phyloP scores from a whole-genome alignment of 2,329 filamentous ascomycete genomes.

The Alternaria sp. region DNA sequence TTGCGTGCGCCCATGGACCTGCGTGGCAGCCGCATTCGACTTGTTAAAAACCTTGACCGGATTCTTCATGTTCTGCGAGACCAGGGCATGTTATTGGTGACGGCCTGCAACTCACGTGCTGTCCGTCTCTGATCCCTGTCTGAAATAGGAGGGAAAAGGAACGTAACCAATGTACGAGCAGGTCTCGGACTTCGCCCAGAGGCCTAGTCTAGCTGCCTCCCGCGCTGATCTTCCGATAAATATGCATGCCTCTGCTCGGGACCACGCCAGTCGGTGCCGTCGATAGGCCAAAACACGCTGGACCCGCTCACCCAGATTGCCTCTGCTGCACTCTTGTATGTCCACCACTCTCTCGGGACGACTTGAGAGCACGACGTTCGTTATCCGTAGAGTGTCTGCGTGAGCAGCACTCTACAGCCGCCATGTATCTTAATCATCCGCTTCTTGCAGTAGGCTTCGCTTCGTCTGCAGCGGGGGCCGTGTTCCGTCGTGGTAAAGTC shows the following conservation, averaged over 20 bases:
- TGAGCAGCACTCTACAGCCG: constrained; percentile 26
- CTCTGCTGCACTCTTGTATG: constrained; percentile 24
- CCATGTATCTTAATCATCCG: constrained; percentile 26
- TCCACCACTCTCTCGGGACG: constrained; percentile 24
- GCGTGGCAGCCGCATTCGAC: constrained; percentile 23
- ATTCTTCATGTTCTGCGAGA: constrained; percentile 14
- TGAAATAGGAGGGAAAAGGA: constrained; percentile 11
- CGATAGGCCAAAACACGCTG: constrained; percentile 24
- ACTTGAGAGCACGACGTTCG: constrained; percentile 27
- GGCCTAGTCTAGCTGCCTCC: constrained; percentile 19
- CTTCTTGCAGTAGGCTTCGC: constrained; percentile 28
- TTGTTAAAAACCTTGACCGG: constrained; percentile 2
- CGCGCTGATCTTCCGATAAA: constrained; percentile 23
- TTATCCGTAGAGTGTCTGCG: constrained; percentile 33
- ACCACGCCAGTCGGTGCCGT: constrained; percentile 21
- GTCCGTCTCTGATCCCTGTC: not conserved
- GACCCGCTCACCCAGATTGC: constrained; percentile 37
- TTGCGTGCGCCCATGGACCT: constrained; percentile 14
- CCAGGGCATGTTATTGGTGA: constrained; percentile 13
- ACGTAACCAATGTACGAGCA: constrained; percentile 11
- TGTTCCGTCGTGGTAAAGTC: constrained; percentile 38
- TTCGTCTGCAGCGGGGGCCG: constrained; percentile 26
- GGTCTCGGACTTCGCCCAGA: constrained; percentile 22
- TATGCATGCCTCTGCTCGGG: constrained; percentile 18
- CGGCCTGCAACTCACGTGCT: constrained; percentile 8